Base-by-base conservation (phyloP, 2,329 filamentous ascomycete species). In the Phialophora macrospora region DNA sequence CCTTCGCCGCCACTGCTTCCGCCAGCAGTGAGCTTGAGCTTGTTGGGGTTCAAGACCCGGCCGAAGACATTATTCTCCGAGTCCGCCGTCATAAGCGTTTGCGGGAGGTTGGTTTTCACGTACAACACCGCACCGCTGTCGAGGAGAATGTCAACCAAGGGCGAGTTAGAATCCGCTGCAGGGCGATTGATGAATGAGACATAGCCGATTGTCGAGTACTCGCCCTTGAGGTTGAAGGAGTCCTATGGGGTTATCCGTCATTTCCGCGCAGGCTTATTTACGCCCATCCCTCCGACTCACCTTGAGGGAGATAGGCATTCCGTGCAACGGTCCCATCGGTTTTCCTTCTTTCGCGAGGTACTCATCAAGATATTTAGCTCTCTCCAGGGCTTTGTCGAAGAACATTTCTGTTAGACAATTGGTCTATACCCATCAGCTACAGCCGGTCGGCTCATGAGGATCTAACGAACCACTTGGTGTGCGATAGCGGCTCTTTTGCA, bases 1-100 rank as follows among this genome's bases (percentile, higher is more conserved):
- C 82, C 87, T 74, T 90, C 88, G 8, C 89, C 89, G 9, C 89
- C 89, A 0, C 85, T 87, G 14, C 83, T 87, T 2, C 90, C 89
- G 4, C 89, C 89, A 0, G 86, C 82, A 0, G 84, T 87, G 26
- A 88, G 78, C 24, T 80, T 77, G 1, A 85, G 81, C 64, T 90
- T 89, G 63, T 83, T 79, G 0, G 89, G 88, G 72, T 90, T 90
- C 1, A 89, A 75, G 0, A 85, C 85, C 38, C 85, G 82, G 1
- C 87, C 88, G 46, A 72, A 72, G 20, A 89, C 73, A 71, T 88
- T 83, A 73, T 88, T 89, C 41, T 84, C 81, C 5, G 81, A 84
- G 72, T 90, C 87, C 44, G 85, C 73, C 71, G 78, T 75, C 78
- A 80, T 80, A 57, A 81, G 77, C 0, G 81, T 81, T 67, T 83